Conservation (phyloP, 345 rosid species). For the Rhodamnia argentea region DNA sequence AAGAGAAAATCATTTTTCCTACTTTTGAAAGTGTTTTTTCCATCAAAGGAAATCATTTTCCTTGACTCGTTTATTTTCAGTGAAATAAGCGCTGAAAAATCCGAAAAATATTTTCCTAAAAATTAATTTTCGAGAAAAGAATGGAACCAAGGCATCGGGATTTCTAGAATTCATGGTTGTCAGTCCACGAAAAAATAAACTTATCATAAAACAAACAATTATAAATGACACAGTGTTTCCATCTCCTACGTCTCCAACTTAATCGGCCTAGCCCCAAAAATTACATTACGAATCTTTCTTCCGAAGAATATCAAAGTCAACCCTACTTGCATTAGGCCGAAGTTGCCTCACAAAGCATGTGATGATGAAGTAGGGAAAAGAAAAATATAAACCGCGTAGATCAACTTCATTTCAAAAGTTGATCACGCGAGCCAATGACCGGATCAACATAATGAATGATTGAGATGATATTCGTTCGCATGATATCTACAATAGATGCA, state of each 20-base stretch:
- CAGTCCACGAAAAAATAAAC: background rate
- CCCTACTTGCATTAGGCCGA: background rate
- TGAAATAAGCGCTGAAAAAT: no score
- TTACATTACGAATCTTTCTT: background rate
- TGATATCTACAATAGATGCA: background rate
- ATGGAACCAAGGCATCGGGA: background rate
- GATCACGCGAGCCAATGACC: background rate
- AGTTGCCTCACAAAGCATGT: background rate
- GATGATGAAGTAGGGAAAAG: background rate
- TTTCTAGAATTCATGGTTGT: background rate
- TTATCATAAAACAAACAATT: background rate
- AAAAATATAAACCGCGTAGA: background rate
- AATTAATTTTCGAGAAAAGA: background rate
- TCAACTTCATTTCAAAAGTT: background rate
- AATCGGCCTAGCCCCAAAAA: background rate
- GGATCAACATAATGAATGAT: background rate
- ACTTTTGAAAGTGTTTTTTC: no score
- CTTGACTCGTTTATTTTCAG: no score
- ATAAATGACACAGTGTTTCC: background rate
- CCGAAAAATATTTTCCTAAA: no score
- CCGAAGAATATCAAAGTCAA: background rate
- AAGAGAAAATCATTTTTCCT: no score
- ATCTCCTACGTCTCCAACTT: background rate
- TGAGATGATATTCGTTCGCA: background rate
- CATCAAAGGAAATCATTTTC: no score